Conservation (phyloP, 2,329 filamentous ascomycete genomes). For the Phaeoacremonium minimum region DNA sequence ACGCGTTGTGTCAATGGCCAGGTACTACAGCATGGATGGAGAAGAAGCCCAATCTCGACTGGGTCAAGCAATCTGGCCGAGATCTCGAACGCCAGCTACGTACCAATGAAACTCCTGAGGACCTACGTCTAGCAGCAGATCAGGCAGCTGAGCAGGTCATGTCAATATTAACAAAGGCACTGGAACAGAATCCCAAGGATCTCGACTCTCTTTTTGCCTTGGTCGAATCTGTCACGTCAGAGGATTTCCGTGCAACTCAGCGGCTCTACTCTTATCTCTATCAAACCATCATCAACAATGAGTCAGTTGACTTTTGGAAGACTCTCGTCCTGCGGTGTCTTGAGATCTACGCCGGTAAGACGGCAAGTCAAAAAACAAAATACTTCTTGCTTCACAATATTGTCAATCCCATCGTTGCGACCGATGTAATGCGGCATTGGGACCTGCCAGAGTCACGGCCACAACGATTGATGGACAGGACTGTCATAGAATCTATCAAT, state of each 20-base stretch:
- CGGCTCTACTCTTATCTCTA: conserved; percentile 81
- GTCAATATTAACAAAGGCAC: conserved; percentile 75
- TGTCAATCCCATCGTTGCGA: conserved; percentile 92
- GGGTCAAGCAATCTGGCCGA: conserved; percentile 65
- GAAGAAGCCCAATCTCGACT: conserved; percentile 55
- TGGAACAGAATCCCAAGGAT: conserved; percentile 70
- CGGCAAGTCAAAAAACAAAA: conserved; percentile 82
- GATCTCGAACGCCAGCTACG: conserved; percentile 74
- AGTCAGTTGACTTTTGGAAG: conserved; percentile 83
- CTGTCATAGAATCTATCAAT: conserved; percentile 85
- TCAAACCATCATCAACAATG: conserved; percentile 73
- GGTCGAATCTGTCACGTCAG: conserved; percentile 77
- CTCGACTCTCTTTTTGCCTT: conserved; percentile 80
- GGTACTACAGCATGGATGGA: conserved; percentile 68
- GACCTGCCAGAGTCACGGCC: conserved; percentile 45
- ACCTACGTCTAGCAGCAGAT: conserved; percentile 77
- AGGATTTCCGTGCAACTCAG: conserved; percentile 75
- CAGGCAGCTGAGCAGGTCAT: conserved; percentile 89
- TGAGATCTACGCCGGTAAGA: conserved; percentile 77
- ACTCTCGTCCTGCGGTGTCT: conserved; percentile 79
- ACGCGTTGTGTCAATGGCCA: conserved; percentile 68
- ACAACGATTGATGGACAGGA: conserved; percentile 73
- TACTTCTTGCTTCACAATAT: conserved; percentile 88
- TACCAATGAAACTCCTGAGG: conserved; percentile 63
- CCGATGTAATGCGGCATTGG: conserved; percentile 89